Evolutionary conservation across 805 yeast species (phyloP), one percentile per base, ranked within the genome.

Genomic region (Barnettozyma sucrosica): DNA sequence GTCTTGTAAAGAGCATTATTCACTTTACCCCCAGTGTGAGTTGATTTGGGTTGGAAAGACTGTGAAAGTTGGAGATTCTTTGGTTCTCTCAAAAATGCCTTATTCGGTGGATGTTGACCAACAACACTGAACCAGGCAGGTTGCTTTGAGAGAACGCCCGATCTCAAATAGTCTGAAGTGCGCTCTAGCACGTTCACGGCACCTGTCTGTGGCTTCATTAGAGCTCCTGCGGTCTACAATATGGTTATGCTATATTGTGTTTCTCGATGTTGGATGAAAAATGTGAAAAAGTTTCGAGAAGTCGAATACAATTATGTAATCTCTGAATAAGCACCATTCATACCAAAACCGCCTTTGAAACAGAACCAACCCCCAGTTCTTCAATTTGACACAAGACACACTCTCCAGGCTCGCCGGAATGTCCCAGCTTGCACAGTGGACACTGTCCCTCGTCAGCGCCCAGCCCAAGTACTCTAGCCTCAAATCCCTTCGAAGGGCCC

Each of bases 121-220:
- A 93, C 89, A 6, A 86, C 92, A 53, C 83, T 81, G 66, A 76
- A 89, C 99, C 98, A 93, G 1, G 83, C 83, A 2, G 99, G 99
- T 59, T 85, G 83, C 28, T 75, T 67, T 28, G 66, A 71, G 41
- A 89, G 72, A n/a, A 83, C 69, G 2, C 95, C 92, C 0, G 86
- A 76, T 56, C 73, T 74, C 53, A 92, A 68, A 56, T 81, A 81
- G 50, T 84, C 82, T 2, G 96, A 83, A 0, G 96, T 86, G 59
- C 89, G 79, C 65, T 85, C 85, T 41, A 90, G 76, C 3, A 90
- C 85, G 53, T 79, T 79, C 26, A 82, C 77, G 26, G 97, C 96
- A 50, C 79, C 74, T 18, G 81, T 84, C 59, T 83, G 86, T 52
- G 84, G 79, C 76, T 82, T 88, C 89, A 81, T 83, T 41, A 11